Conservation (phyloP, 2,329 filamentous ascomycete species). For the Magnaporthales sp. region DNA sequence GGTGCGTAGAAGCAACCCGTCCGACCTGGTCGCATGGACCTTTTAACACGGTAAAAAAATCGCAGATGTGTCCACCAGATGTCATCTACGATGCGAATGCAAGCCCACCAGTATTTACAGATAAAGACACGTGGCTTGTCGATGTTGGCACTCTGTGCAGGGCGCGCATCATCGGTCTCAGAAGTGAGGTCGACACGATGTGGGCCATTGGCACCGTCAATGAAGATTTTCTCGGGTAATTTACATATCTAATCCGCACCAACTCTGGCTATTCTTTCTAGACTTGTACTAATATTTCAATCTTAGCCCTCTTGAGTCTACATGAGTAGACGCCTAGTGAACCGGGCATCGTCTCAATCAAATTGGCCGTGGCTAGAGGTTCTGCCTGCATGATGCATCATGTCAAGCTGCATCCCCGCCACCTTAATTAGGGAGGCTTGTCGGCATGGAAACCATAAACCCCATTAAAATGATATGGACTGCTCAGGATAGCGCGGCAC, state of each 20-base stretch:
- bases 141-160: constrained; percentile 90
- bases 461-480: not conserved
- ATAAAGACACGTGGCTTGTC: constrained; percentile 88
- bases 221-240: constrained; percentile 64
- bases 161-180: constrained; percentile 87
- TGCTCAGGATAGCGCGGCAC: not conserved
- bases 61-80: constrained; percentile 77
- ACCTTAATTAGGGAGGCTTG: not conserved
- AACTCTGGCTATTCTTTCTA: not conserved
- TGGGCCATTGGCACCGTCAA: constrained; percentile 98
- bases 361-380: not conserved
- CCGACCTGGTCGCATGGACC: not conserved
- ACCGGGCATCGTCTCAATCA: not conserved
- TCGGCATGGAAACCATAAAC: not conserved
- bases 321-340: not conserved
- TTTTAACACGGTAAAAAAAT: not conserved
- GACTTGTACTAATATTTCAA: not conserved
- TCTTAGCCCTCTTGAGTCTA: not conserved
- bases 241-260: constrained; percentile 3
- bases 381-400: not conserved
- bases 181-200: constrained; percentile 90
- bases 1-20: constrained; percentile 42
- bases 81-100: constrained; percentile 94
- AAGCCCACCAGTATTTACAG: constrained; percentile 92
- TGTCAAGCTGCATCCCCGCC: not conserved